These are phyloP conservation scores for Pseudotsuga menziesii DNA, from an alignment of 75 land plant species.

Conservation along the genomic window DNA sequence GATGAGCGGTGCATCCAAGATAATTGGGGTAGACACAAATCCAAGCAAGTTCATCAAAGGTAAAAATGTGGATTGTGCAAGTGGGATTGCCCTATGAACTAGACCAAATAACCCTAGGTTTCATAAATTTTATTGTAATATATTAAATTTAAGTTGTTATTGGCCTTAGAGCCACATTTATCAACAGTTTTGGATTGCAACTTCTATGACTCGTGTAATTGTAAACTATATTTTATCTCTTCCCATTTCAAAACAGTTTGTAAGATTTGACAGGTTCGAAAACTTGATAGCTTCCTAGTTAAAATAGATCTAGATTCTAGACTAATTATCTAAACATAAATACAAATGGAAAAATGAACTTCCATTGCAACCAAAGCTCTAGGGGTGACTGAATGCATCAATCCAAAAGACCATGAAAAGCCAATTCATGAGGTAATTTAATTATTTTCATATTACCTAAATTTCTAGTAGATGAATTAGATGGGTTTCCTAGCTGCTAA, in stretches of 20 bases:
- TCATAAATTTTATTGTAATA: not conserved
- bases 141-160: not conserved
- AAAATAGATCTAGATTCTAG: not conserved
- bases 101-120: too few relatives aligned
- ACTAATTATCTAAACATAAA: too few relatives aligned
- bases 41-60: constrained; percentile 24
- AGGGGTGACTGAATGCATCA: constrained; percentile 22
- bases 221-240: too few relatives aligned
- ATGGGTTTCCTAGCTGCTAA: too few relatives aligned
- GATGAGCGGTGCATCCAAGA: constrained; percentile 30
- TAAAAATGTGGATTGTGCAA: not conserved
- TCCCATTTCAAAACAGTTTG: too few relatives aligned
- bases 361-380: constrained; percentile 14
- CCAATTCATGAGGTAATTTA: constrained; percentile 31
- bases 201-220: too few relatives aligned
- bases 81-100: too few relatives aligned
- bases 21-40: constrained; percentile 37
- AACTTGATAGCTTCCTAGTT: too few relatives aligned
- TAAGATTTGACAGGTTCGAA: too few relatives aligned
- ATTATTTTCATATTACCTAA: not conserved
- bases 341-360: not conserved
- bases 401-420: constrained; percentile 30
- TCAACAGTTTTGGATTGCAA: too few relatives aligned
- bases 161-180: too few relatives aligned
- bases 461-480: too few relatives aligned